Base-by-base conservation (phyloP, 257 asterid species). In the Rehmannia glutinosa region DNA sequence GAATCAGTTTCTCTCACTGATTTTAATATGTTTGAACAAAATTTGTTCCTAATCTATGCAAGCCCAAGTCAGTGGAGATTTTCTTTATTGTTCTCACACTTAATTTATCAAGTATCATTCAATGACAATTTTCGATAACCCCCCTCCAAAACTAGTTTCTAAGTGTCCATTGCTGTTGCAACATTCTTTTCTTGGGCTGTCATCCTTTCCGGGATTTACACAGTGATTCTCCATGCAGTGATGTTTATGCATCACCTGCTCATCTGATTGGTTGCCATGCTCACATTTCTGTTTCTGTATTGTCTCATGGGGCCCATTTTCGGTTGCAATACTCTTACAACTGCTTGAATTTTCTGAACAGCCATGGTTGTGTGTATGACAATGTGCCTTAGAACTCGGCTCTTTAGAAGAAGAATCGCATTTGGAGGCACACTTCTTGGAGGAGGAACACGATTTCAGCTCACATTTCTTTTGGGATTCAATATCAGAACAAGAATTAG, bases 121-220 rank as follows among this genome's bases (percentile, higher is more conserved):
- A 32, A 78, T 76, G 2, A 82, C 75, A 57, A 85, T 85, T 75
- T 85, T 86, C 25, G 86, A 51, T 59, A 85, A 51, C 24, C 80
- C 75, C 24, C 77, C 83, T 49, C 69, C 56, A 13, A 78, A 69
- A 24, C 30, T 52, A 12, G 69, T 21, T 24, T 65, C 80, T n/a
- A n/a, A n/a, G 16, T 65, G 83, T 20, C 78, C 75, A 23, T 33
- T 64, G 11, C 62, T 62, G 33, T 42, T 16, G 54, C 85, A 75
- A 25, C 90, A 72, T 70, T 72, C 78, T 64, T 69, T 70, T 51
- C 81, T 75, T 36, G 52, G 63, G 62, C 77, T 73, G n/a, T 65
- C 62, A n/a, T n/a, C n/a, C n/a, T n/a, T n/a, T n/a, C n/a, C n/a
- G n/a, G n/a, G n/a, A n/a, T n/a, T n/a, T n/a, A n/a, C 35, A 12